Conservation (phyloP, 2,329 filamentous ascomycete genomes). For the Colletotrichum theobromicola region DNA sequence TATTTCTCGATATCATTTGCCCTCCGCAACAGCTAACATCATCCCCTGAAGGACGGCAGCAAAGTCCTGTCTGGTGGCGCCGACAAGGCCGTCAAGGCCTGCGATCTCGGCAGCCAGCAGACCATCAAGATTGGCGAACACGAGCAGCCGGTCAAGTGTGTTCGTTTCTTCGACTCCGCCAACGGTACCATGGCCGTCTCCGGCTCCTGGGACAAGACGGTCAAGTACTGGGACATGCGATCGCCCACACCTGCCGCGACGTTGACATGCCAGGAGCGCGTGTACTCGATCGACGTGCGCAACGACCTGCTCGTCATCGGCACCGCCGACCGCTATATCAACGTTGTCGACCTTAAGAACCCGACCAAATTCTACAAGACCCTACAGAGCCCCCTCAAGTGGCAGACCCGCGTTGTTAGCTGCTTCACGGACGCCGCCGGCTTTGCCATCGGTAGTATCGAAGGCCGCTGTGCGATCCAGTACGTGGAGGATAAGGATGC, state of each 20-base stretch:
- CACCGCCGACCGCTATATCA: conserved; percentile 95
- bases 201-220: conserved; percentile 88
- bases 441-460: conserved; percentile 95
- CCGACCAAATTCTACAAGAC: conserved; percentile 95
- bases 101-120: conserved; percentile 76
- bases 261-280: conserved; percentile 74
- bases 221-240: conserved; percentile 89
- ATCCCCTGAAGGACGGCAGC: conserved; percentile 74
- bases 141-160: conserved; percentile 80
- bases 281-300: conserved; percentile 91
- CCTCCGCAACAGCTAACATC: neutral
- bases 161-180: conserved; percentile 77
- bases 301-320: conserved; percentile 89
- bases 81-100: conserved; percentile 88
- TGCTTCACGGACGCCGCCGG: conserved; percentile 93
- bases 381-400: conserved; percentile 93
- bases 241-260: conserved; percentile 68
- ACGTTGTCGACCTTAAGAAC: conserved; percentile 89
- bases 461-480: conserved; percentile 96
- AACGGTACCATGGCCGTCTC: conserved; percentile 85
- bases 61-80: conserved; percentile 88
- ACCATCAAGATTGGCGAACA: conserved; percentile 81
- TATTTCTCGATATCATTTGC: neutral
- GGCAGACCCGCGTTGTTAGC: conserved; percentile 94
- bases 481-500: conserved; percentile 97